Conservation (phyloP, 768 basidiomycete species). For the Boletus edulis region DNA sequence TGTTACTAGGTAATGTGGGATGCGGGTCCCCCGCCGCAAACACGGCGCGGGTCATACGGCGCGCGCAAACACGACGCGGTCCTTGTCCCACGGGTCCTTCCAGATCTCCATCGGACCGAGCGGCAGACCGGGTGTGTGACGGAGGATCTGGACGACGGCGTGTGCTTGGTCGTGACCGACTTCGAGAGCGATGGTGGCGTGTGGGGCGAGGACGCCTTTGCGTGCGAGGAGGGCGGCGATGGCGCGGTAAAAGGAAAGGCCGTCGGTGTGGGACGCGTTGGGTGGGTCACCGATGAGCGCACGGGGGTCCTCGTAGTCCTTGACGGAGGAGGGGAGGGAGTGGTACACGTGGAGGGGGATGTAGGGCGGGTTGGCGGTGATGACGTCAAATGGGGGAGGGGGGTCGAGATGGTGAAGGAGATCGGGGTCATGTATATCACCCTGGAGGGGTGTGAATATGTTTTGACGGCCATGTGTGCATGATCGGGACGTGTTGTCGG, state of each 20-base stretch:
- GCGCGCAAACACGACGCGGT: slow-evolving; percentile 66
- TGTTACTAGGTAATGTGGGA: slow-evolving; percentile 18
- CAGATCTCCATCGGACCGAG: slow-evolving; percentile 55
- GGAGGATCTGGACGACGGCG: slow-evolving; percentile 59
- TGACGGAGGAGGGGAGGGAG: slow-evolving; percentile 64
- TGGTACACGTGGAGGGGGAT: slow-evolving; percentile 68
- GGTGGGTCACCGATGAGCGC: slow-evolving; percentile 78
- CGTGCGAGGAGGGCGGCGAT: slow-evolving; percentile 61
- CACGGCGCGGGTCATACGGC: slow-evolving; percentile 25
- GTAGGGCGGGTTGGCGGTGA: slow-evolving; percentile 88
- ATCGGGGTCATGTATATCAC: slow-evolving; percentile 38
- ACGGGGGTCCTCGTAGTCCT: slow-evolving; percentile 71
- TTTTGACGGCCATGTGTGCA: slow-evolving; percentile 13
- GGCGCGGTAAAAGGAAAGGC: slow-evolving; percentile 70
- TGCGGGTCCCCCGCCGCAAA: neutral
- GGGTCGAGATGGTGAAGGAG: slow-evolving; percentile 30
- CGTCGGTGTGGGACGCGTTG: slow-evolving; percentile 33
- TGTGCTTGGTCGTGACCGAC: slow-evolving; percentile 73
- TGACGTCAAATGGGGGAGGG: slow-evolving; percentile 61
- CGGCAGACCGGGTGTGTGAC: slow-evolving; percentile 40
- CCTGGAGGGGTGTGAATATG: slow-evolving; percentile 40
- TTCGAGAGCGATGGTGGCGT: slow-evolving; percentile 71
- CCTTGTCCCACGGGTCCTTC: slow-evolving; percentile 76
- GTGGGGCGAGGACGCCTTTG: slow-evolving; percentile 48
- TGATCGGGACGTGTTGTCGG: slow-evolving; percentile 40